Evolutionary conservation across 768 basidiomycete species (phyloP).

Genomic region (Austroboletus festivus): DNA sequence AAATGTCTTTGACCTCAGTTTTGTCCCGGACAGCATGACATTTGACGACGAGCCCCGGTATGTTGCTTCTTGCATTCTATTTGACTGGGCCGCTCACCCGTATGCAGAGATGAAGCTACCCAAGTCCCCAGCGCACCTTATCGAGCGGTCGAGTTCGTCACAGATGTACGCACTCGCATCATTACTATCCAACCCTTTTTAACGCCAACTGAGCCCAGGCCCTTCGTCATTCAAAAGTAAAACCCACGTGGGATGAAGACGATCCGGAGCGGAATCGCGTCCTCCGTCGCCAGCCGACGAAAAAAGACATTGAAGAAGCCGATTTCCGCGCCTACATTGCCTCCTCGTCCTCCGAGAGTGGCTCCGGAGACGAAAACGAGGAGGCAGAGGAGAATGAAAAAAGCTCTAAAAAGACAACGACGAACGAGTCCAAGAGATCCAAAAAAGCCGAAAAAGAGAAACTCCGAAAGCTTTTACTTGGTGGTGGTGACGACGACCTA

Average conservation of each 20-base stretch:
- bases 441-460: slow-evolving; percentile 56
- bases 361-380: slow-evolving; percentile 35
- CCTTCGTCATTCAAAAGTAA: slow-evolving; percentile 95
- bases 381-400: neutral
- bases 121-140: slow-evolving; percentile 58
- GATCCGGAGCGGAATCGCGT: slow-evolving; percentile 82
- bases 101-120: slow-evolving; percentile 76
- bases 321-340: slow-evolving; percentile 84
- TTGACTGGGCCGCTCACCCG: neutral
- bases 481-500: slow-evolving; percentile 59
- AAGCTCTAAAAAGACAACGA: slow-evolving; percentile 4
- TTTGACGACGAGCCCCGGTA: slow-evolving; percentile 80
- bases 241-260: slow-evolving; percentile 97
- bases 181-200: neutral
- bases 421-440: slow-evolving; percentile 23
- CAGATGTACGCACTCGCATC: slow-evolving; percentile 61
- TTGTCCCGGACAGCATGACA: slow-evolving; percentile 84
- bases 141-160: slow-evolving; percentile 84
- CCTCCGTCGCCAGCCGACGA: slow-evolving; percentile 73
- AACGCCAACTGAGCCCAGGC: slow-evolving; percentile 51
- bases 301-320: slow-evolving; percentile 85
- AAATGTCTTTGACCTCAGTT: slow-evolving; percentile 93
- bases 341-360: slow-evolving; percentile 62
- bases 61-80: neutral
- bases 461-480: slow-evolving; percentile 74